Evolutionary conservation across 192 early-diverging fungal species (phyloP).

Genomic region (Coemansia sp.): DNA sequence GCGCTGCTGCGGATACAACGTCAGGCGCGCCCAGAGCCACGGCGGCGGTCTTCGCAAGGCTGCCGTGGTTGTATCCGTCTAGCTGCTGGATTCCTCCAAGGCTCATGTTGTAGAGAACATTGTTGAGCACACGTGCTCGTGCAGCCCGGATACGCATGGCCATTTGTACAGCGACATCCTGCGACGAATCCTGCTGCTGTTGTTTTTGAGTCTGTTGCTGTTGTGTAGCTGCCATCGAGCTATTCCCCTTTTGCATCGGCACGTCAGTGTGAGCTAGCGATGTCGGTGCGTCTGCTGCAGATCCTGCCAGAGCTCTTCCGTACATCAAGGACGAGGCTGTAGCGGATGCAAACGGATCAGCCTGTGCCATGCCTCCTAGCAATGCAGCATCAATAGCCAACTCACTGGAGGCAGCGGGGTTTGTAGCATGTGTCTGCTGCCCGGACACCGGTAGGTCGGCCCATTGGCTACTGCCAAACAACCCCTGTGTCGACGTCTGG

Average conservation of each 20-base stretch:
- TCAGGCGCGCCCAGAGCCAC: not conserved
- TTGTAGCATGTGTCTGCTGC: not conserved
- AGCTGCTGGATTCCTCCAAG: slow-evolving; percentile 48
- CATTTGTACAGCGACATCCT: not conserved
- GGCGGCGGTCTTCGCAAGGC: slow-evolving; percentile 11
- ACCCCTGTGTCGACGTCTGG: not conserved
- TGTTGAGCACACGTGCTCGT: slow-evolving; percentile 27
- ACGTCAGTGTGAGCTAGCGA: not conserved
- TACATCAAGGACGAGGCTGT: slow-evolving; percentile 17
- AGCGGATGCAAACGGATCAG: slow-evolving; percentile 10
- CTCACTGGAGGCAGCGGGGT: not conserved
- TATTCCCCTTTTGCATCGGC: not conserved
- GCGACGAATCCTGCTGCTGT: not conserved
- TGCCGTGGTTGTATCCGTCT: slow-evolving; percentile 36
- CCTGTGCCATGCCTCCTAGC: slow-evolving; percentile 5
- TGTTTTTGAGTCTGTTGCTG: slow-evolving; percentile 1
- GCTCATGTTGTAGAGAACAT: slow-evolving; percentile 41
- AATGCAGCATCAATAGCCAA: slow-evolving; percentile 19
- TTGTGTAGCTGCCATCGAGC: not conserved
- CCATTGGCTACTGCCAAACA: slow-evolving; percentile 14
- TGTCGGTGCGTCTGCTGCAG: not conserved
- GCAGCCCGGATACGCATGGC: slow-evolving; percentile 14
- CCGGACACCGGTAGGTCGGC: not conserved
- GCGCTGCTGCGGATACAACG: not conserved
- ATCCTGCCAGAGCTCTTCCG: slow-evolving; percentile 6